These are phyloP conservation scores for Linum trigynum DNA, from an alignment of 345 rosid genomes.

Conservation along the genomic window DNA sequence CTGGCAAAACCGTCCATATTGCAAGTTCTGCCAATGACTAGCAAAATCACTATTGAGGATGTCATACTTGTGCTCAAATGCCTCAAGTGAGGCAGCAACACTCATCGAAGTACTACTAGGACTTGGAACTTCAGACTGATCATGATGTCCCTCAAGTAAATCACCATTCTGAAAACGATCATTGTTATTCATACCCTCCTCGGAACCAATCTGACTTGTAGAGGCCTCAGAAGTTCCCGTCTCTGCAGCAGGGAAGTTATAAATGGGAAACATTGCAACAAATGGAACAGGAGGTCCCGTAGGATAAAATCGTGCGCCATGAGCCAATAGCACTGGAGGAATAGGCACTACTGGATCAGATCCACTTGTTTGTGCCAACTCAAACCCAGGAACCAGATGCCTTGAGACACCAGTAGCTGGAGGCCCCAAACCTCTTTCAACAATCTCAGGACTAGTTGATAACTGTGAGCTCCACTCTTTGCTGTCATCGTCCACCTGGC, in stretches of 20 bases:
- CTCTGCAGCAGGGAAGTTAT: conserved; percentile 14
- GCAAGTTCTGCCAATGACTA: conserved; percentile 24
- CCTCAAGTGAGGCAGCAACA: conserved; percentile 4
- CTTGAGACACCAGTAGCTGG: conserved; percentile 3
- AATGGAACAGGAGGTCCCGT: conserved; percentile 20
- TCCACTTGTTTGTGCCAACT: conserved; percentile 8
- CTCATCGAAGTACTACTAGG: conserved; percentile 7
- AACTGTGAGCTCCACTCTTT: conserved; percentile 9
- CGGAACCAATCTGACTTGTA: not conserved
- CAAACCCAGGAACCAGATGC: conserved; percentile 9
- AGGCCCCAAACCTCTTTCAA: conserved; percentile 8
- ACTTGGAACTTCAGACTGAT: conserved; percentile 3
- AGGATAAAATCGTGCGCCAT: conserved; percentile 14
- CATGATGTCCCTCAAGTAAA: not conserved
- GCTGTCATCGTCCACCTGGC: conserved; percentile 2
- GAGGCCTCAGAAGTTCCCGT: conserved; percentile 8
- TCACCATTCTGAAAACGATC: conserved; percentile 6
- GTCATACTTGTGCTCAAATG: conserved; percentile 14
- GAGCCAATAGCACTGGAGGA: conserved; percentile 11
- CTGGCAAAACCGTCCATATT: conserved; percentile 22
- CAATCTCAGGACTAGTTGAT: conserved; percentile 1
- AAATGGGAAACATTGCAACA: conserved; percentile 16
- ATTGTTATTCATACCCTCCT: conserved; percentile 1
- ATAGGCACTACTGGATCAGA: conserved; percentile 7
- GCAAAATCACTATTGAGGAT: conserved; percentile 19